phyloP scores from a whole-genome alignment of 495 filamentous ascomycete species.

The Evansstolkia leycettana region DNA sequence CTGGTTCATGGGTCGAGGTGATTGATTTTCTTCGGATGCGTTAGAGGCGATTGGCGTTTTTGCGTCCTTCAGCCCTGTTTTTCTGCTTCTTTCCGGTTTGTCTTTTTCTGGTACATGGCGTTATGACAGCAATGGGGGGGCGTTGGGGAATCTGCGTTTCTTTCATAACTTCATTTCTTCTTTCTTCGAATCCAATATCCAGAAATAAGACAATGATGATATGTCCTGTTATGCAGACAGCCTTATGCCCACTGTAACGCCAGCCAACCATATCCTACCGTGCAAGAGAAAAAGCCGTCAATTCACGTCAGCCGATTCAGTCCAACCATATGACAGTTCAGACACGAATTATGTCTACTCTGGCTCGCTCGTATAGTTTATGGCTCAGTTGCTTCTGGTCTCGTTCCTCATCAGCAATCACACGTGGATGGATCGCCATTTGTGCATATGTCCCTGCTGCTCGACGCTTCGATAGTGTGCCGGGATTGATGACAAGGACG shows the following conservation, averaged over 20 bases:
- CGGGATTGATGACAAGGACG: slow-evolving; percentile 79
- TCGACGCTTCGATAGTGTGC: slow-evolving; percentile 69
- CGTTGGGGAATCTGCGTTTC: too few species aligned
- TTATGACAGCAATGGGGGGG: too few species aligned
- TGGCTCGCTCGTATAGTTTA: slow-evolving; percentile 66
- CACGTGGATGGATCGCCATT: slow-evolving; percentile 55
- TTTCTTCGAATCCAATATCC: too few species aligned
- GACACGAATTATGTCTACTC: slow-evolving; percentile 76
- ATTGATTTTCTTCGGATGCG: too few species aligned
- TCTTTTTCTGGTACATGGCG: too few species aligned
- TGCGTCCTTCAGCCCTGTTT: too few species aligned
- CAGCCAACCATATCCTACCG: not conserved
- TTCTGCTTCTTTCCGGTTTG: too few species aligned
- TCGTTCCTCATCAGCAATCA: slow-evolving; percentile 45
- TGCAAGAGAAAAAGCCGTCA: not conserved
- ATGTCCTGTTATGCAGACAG: not conserved
- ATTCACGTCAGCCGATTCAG: slow-evolving; percentile 5
- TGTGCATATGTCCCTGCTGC: slow-evolving; percentile 72
- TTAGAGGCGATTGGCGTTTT: too few species aligned
- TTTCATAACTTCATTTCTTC: too few species aligned
- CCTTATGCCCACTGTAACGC: not conserved
- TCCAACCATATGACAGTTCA: slow-evolving; percentile 23
- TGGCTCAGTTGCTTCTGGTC: slow-evolving; percentile 50
- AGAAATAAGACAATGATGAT: not conserved
- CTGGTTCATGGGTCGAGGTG: too few species aligned